Evolutionary conservation across 140 eudicot species (phyloP).

Genomic region (Artemisia princeps): DNA sequence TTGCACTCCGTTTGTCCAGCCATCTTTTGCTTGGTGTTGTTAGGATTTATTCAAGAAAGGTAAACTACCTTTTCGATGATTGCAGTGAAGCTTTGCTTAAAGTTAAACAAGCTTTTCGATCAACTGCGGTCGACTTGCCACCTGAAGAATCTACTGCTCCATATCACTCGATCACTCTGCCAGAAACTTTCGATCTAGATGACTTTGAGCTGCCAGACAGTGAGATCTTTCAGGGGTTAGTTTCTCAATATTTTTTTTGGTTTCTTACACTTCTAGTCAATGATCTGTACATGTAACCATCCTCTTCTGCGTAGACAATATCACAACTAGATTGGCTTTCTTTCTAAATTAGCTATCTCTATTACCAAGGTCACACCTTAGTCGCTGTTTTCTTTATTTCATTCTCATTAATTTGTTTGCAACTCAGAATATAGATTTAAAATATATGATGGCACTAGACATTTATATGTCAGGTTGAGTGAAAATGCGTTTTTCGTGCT

Average conservation of each 20-base stretch:
- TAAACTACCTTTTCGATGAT: constrained; percentile 87
- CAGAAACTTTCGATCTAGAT: constrained; percentile 95
- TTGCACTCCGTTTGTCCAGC: constrained; percentile 94
- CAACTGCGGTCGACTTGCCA: constrained; percentile 93
- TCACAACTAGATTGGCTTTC: no score
- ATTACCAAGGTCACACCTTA: background rate
- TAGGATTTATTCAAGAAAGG: constrained; percentile 85
- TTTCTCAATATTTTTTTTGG: constrained; percentile 14
- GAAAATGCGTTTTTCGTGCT: background rate
- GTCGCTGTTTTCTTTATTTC: background rate
- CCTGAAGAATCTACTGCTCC: constrained; percentile 98
- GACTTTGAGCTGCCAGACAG: constrained; percentile 92
- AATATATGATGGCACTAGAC: background rate
- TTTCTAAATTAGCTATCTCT: background rate
- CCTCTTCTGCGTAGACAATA: no score
- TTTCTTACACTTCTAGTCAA: background rate
- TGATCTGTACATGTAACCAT: background rate
- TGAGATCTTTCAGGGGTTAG: constrained; percentile 80
- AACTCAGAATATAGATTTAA: background rate
- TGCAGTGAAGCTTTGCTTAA: constrained; percentile 97
- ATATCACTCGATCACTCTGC: constrained; percentile 86
- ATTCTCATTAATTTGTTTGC: background rate
- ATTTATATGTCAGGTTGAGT: background rate
- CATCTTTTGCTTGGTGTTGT: constrained; percentile 99
- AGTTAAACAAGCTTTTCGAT: constrained; percentile 96